Percentiles rank a stretch among this genome's conserved stretches.
These are phyloP conservation scores for Aphanomyces euteiches DNA, from an alignment of 352 stramenopile species.

Conservation along the genomic window DNA sequence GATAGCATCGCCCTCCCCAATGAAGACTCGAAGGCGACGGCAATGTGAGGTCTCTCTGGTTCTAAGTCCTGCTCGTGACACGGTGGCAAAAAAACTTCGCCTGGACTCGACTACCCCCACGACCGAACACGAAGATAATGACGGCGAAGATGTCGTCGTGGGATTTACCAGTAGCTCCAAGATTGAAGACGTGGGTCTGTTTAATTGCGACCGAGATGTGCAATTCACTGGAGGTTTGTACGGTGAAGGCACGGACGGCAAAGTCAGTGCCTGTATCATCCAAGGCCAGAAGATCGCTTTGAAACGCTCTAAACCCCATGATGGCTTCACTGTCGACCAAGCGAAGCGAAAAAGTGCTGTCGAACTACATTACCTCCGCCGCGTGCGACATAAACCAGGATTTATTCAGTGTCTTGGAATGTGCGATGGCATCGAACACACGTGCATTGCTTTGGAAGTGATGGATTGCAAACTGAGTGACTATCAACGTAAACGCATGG, in stretches of 20 bases:
- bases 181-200: conserved; percentile 79
- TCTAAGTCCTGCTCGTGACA: conserved; percentile 13
- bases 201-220: conserved; percentile 77
- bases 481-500: conserved; percentile 66
- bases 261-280: conserved; percentile 71
- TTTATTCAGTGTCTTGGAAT: conserved; percentile 80
- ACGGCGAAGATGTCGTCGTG: conserved; percentile 11
- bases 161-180: conserved; percentile 74
- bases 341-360: conserved; percentile 75
- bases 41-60: conserved; percentile 6
- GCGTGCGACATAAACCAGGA: conserved; percentile 66
- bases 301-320: conserved; percentile 75
- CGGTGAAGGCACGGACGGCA: conserved; percentile 79
- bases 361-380: conserved; percentile 73
- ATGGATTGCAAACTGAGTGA: conserved; percentile 87
- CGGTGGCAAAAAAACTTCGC: conserved; percentile 15
- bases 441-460: conserved; percentile 81
- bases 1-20: conserved; percentile 10
- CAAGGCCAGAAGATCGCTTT: conserved; percentile 74
- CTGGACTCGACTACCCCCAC: conserved; percentile 8
- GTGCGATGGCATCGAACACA: conserved; percentile 80
- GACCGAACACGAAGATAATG: conserved; percentile 26
- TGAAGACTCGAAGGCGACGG: conserved; percentile 27
- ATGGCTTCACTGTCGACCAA: conserved; percentile 68
- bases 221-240: conserved; percentile 80